phyloP scores from a whole-genome alignment of 2,329 filamentous ascomycete species.

The Epichloe brachyelytri region DNA sequence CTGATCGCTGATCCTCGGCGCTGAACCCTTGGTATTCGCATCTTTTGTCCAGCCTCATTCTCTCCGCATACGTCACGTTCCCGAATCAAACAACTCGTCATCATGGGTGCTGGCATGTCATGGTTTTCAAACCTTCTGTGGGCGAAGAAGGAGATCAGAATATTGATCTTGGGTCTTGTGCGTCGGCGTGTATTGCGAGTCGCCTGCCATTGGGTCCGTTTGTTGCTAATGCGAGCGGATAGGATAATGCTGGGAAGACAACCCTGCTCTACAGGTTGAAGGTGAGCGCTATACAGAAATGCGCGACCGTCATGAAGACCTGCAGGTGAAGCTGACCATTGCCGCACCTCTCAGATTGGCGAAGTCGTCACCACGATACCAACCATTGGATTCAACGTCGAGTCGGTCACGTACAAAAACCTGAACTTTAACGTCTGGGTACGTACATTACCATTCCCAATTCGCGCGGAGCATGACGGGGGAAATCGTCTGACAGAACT shows the following conservation, averaged over 20 bases:
- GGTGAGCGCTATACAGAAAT: conserved; percentile 33
- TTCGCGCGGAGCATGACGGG: neutral
- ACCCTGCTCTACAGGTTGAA: conserved; percentile 93
- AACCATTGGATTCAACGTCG: conserved; percentile 98
- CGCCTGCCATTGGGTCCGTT: neutral
- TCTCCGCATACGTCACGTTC: neutral
- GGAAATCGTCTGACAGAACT: conserved; percentile 1
- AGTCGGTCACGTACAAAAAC: conserved; percentile 96
- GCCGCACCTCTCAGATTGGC: conserved; percentile 55
- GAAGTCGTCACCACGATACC: conserved; percentile 98
- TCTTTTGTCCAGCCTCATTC: neutral
- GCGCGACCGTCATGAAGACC: neutral
- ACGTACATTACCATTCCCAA: conserved; percentile 21
- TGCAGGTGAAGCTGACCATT: neutral
- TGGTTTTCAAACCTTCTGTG: conserved; percentile 65
- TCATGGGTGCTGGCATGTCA: conserved; percentile 52
- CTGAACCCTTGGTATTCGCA: neutral
- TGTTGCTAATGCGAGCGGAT: conserved; percentile 9
- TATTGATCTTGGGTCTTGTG: conserved; percentile 89
- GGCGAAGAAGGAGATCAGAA: conserved; percentile 95
- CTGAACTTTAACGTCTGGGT: conserved; percentile 99
- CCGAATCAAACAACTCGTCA: conserved; percentile 15
- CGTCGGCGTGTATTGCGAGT: conserved; percentile 16
- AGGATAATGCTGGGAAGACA: conserved; percentile 98
- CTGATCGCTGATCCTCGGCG: conserved; percentile 1